A percentile compares a stretch with the other conserved stretches of the same genome.
Conservation (phyloP, 208 protist species). For the Leishmania mexicana region DNA sequence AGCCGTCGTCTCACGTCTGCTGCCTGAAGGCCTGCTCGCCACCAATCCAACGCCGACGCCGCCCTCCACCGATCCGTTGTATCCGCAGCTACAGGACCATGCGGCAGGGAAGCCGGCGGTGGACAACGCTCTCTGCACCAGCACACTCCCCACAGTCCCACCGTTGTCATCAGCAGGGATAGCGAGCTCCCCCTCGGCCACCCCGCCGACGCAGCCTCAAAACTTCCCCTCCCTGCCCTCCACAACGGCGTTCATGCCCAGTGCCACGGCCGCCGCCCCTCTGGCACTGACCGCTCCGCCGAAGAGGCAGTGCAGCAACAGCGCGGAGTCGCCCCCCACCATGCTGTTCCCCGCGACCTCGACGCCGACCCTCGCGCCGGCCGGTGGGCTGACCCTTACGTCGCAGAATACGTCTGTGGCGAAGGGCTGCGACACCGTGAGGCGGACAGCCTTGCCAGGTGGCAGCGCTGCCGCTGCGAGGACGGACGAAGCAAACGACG, state of each 20-base stretch:
- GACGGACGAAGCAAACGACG: background rate
- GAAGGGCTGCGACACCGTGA: background rate
- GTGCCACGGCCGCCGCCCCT: background rate
- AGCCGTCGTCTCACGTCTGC: background rate
- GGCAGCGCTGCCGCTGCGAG: background rate
- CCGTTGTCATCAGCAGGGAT: background rate
- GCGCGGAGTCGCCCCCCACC: background rate
- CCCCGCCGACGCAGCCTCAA: background rate
- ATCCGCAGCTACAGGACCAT: conserved; percentile 3
- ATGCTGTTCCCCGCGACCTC: background rate
- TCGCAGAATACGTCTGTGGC: background rate
- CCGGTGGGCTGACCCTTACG: background rate
- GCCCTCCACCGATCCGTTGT: background rate
- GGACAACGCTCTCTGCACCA: conserved; percentile 1
- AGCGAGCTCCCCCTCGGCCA: background rate
- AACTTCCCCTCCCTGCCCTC: background rate
- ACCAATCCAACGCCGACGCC: background rate
- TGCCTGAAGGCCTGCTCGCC: background rate
- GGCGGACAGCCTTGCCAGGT: background rate
- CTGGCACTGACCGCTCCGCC: background rate
- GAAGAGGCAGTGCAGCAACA: background rate
- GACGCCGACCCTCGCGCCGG: background rate
- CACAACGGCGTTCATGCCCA: background rate
- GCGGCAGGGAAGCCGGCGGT: background rate
- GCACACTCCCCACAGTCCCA: conserved; percentile 13